Evolutionary conservation across 768 basidiomycete genomes (phyloP).

Genomic region (Leucocoprinus sp.): DNA sequence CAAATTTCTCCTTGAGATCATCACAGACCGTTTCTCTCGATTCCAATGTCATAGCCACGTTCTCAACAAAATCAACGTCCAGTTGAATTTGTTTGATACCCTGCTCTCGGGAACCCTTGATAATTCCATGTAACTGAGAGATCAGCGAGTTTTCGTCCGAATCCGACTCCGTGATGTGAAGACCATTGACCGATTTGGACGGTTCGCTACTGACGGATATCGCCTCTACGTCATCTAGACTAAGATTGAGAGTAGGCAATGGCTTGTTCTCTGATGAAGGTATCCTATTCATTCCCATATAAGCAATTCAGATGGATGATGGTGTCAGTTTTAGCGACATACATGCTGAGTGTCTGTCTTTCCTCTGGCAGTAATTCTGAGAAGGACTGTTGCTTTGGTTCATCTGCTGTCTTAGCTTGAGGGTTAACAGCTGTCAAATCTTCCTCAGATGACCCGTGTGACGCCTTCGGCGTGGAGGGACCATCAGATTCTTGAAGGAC

Average conservation of each 20-base stretch:
- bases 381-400: neutral
- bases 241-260: neutral
- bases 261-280: constrained; percentile 5
- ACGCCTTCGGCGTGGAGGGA: constrained; percentile 25
- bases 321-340: neutral
- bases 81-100: constrained; percentile 57
- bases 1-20: constrained; percentile 68
- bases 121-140: constrained; percentile 49
- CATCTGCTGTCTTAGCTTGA: neutral
- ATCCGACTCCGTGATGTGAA: neutral
- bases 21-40: constrained; percentile 49
- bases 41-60: constrained; percentile 59
- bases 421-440: constrained; percentile 18
- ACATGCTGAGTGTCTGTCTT: neutral
- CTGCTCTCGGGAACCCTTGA: constrained; percentile 52
- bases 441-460: constrained; percentile 18
- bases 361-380: neutral
- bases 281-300: neutral
- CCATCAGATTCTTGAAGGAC: constrained; percentile 25
- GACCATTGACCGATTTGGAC: neutral
- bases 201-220: neutral
- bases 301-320: neutral
- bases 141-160: constrained; percentile 29
- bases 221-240: neutral
- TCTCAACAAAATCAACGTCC: constrained; percentile 66